Percentiles rank a stretch among this genome's conserved stretches.
These are phyloP conservation scores for Erodium trifolium DNA, from an alignment of 441 rosid genomes.

Conservation along the genomic window DNA sequence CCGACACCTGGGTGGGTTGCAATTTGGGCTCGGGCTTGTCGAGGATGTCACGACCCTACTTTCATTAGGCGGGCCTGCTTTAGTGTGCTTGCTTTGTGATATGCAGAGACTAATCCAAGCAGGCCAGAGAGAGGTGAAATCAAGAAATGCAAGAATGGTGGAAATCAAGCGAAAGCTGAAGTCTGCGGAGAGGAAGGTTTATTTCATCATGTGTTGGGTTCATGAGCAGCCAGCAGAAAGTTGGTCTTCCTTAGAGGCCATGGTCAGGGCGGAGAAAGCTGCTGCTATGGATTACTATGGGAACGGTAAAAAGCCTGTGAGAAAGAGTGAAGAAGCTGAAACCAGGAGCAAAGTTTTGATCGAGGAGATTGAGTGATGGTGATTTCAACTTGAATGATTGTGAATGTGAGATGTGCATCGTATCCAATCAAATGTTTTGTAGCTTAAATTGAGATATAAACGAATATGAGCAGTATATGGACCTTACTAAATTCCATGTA, in stretches of 20 bases:
- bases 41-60: slow-evolving; percentile 48
- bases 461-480: too few relatives aligned
- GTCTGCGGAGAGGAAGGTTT: slow-evolving; percentile 63
- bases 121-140: slow-evolving; percentile 42
- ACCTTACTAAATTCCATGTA: too few relatives aligned
- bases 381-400: too few relatives aligned
- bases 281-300: slow-evolving; percentile 27
- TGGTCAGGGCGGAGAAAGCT: slow-evolving; percentile 46
- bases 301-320: slow-evolving; percentile 16
- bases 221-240: slow-evolving; percentile 57
- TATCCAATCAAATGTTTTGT: too few relatives aligned
- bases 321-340: slow-evolving; percentile 21
- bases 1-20: slow-evolving; percentile 59
- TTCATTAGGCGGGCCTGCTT: slow-evolving; percentile 45
- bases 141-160: slow-evolving; percentile 30
- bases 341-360: slow-evolving; percentile 4
- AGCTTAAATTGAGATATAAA: too few relatives aligned
- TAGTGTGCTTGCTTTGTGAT: slow-evolving; percentile 60
- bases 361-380: background rate
- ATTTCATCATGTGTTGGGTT: slow-evolving; percentile 86
- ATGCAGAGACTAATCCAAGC: slow-evolving; percentile 52
- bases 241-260: slow-evolving; percentile 51
- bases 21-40: slow-evolving; percentile 49
- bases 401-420: too few relatives aligned
- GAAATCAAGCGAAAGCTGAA: slow-evolving; percentile 55